A percentile compares a stretch with the other conserved stretches of the same genome.
phyloP scores from a whole-genome alignment of 345 rosid species.

The Combretum micranthum region DNA sequence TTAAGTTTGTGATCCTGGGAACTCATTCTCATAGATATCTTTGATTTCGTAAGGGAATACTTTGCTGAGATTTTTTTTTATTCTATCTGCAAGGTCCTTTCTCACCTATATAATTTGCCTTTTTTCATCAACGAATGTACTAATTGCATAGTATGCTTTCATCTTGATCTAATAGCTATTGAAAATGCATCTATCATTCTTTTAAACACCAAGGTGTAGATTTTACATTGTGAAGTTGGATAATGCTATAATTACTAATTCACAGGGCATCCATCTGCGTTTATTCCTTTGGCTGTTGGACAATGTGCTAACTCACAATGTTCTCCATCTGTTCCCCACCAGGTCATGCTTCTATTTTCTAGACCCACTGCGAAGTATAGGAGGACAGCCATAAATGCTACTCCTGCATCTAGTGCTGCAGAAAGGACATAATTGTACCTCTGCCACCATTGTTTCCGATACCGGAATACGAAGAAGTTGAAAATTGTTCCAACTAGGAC shows the following conservation, averaged over 20 bases:
- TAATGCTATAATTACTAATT: slow-evolving; percentile 14
- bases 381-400: slow-evolving; percentile 77
- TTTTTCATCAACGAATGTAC: no score
- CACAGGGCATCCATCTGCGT: slow-evolving; percentile 55
- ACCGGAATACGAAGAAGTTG: slow-evolving; percentile 73
- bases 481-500: slow-evolving; percentile 68
- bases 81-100: no score
- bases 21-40: no score
- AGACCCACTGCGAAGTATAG: slow-evolving; percentile 60
- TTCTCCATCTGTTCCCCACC: slow-evolving; percentile 86
- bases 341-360: slow-evolving; percentile 39
- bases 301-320: slow-evolving; percentile 74
- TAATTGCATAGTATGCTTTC: no score
- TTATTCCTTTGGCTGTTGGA: slow-evolving; percentile 68
- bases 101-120: no score
- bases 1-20: no score
- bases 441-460: slow-evolving; percentile 80
- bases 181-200: no score
- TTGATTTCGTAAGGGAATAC: no score
- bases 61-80: no score
- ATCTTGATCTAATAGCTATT: no score
- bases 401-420: slow-evolving; percentile 81
- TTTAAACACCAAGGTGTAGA: no score
- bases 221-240: background rate
- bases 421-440: slow-evolving; percentile 81